Conservation (phyloP, 768 basidiomycete species). For the Cyclocybe cylindracea region DNA sequence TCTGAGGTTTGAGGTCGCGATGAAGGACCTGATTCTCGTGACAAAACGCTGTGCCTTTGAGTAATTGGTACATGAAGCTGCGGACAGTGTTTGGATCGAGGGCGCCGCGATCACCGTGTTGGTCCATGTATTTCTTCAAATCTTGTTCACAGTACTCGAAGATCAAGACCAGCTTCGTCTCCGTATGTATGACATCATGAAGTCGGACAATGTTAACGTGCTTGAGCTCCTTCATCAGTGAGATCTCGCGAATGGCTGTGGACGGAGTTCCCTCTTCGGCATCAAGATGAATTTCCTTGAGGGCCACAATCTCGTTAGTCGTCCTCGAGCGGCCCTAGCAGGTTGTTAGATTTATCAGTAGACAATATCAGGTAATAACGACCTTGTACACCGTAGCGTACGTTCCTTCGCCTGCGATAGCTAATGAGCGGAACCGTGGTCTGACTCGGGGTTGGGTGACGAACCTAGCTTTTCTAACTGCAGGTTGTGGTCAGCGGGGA, state of each 20-base stretch:
- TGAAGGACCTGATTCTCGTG: constrained; percentile 98
- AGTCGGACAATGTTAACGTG: constrained; percentile 98
- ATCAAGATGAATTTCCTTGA: constrained; percentile 99
- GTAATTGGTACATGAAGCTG: constrained; percentile 96
- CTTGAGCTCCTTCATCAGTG: constrained; percentile 98
- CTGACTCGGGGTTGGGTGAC: neutral
- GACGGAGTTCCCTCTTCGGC: constrained; percentile 99
- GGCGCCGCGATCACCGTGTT: constrained; percentile 93
- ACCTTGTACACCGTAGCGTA: constrained; percentile 99
- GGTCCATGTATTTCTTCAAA: constrained; percentile 99
- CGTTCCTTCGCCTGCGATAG: constrained; percentile 77
- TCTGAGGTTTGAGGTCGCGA: constrained; percentile 97
- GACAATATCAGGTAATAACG: constrained; percentile 7
- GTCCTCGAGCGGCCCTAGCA: constrained; percentile 87
- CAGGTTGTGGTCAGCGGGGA: constrained; percentile 5
- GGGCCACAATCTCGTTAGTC: constrained; percentile 97
- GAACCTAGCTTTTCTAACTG: constrained; percentile 89
- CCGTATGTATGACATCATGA: constrained; percentile 98
- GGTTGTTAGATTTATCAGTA: neutral
- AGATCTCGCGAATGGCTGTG: constrained; percentile 98
- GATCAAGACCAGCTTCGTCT: constrained; percentile 95
- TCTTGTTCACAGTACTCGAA: constrained; percentile 99
- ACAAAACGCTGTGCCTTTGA: constrained; percentile 97
- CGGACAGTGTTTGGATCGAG: constrained; percentile 88
- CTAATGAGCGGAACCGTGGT: no score